phyloP scores from a whole-genome alignment of 148 eudicot genomes.

The Drosera capensis region DNA sequence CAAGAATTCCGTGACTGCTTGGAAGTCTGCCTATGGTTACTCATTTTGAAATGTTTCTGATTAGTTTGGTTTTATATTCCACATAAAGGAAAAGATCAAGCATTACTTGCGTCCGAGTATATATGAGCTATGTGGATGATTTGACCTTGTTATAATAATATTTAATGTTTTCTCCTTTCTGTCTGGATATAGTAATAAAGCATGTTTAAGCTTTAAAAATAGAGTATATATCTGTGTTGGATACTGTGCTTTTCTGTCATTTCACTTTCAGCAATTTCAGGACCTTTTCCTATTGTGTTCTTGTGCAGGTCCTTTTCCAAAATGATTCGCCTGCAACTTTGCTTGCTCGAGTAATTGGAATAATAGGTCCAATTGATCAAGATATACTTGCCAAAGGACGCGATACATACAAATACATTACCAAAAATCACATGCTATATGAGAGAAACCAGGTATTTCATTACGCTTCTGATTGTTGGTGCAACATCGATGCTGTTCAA shows the following conservation, averaged over 20 bases:
- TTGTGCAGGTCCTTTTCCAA: conserved; percentile 80
- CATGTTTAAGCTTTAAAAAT: too few species aligned
- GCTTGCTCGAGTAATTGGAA: conserved; percentile 88
- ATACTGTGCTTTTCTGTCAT: not conserved
- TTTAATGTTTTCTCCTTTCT: too few species aligned
- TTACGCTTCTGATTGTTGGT: not conserved
- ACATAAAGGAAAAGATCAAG: too few species aligned
- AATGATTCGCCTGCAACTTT: conserved; percentile 95
- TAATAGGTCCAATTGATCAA: conserved; percentile 72
- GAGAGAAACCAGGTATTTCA: conserved; percentile 84
- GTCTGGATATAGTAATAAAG: too few species aligned
- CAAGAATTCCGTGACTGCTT: too few species aligned
- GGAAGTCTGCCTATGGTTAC: too few species aligned
- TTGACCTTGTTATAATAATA: too few species aligned
- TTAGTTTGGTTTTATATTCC: too few species aligned
- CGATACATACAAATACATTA: conserved; percentile 85
- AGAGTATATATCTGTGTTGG: too few species aligned
- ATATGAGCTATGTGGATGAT: too few species aligned
- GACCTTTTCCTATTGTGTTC: not conserved
- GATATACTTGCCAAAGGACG: conserved; percentile 86
- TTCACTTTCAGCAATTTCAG: not conserved
- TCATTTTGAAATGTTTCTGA: too few species aligned
- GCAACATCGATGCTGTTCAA: not conserved
- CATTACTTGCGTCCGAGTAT: too few species aligned
- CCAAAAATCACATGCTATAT: conserved; percentile 96